phyloP scores from a whole-genome alignment of 495 filamentous ascomycete species.

The Penicillium flavigenum region DNA sequence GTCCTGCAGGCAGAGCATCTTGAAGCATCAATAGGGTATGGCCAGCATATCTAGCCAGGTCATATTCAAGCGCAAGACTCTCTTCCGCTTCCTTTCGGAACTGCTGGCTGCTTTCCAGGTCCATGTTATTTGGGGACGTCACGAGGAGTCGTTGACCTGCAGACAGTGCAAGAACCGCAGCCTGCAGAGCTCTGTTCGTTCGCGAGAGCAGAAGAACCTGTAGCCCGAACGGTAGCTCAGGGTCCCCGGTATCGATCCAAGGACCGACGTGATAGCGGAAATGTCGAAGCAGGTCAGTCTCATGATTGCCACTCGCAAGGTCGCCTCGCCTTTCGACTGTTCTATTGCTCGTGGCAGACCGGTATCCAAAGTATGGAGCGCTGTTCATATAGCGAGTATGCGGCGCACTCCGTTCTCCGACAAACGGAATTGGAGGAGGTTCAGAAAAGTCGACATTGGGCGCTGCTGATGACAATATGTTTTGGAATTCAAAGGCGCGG shows the following conservation, averaged over 20 bases:
- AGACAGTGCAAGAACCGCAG: slow-evolving; percentile 24
- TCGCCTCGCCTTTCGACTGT: slow-evolving; percentile 1
- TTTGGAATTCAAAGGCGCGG: slow-evolving; percentile 15
- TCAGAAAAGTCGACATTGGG: slow-evolving; percentile 3
- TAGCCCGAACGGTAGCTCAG: slow-evolving; percentile 24
- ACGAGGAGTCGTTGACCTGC: slow-evolving; percentile 21
- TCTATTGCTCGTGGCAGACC: neutral
- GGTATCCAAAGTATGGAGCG: slow-evolving; percentile 3
- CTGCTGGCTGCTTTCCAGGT: slow-evolving; percentile 13
- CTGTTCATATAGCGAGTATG: slow-evolving; percentile 1
- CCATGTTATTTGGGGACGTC: slow-evolving; percentile 6
- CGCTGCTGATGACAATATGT: slow-evolving; percentile 8
- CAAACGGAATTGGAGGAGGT: slow-evolving; percentile 9
- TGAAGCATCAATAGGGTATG: slow-evolving; percentile 21
- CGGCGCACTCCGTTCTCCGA: neutral
- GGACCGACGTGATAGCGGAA: slow-evolving; percentile 30
- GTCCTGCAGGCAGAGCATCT: slow-evolving; percentile 19
- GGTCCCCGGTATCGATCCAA: slow-evolving; percentile 30
- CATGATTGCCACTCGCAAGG: slow-evolving; percentile 14
- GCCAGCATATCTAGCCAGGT: slow-evolving; percentile 19
- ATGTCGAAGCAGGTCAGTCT: slow-evolving; percentile 28
- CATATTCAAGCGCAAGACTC: slow-evolving; percentile 10
- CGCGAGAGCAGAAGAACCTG: slow-evolving; percentile 26
- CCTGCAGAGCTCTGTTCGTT: slow-evolving; percentile 21
- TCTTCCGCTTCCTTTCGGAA: slow-evolving; percentile 26